Percentiles rank a stretch among this genome's conserved stretches.
Evolutionary conservation across 495 filamentous ascomycete species (phyloP).

Genomic region (Astrothelium macrocarpum): DNA sequence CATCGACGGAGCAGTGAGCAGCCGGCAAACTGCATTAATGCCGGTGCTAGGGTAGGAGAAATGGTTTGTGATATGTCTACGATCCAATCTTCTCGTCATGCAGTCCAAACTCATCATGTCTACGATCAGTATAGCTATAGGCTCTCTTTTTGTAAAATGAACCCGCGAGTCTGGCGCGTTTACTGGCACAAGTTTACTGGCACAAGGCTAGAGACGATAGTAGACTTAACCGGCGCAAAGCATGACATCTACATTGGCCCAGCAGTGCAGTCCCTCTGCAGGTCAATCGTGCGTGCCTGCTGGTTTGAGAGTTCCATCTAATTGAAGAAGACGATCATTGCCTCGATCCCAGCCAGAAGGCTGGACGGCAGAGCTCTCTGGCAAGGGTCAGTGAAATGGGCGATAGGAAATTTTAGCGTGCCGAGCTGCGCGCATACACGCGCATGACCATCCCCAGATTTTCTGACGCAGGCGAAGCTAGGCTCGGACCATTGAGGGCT

Average conservation of each 20-base stretch:
- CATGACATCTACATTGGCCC: neutral
- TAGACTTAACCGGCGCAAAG: neutral
- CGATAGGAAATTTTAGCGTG: conserved; percentile 1
- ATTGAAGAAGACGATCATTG: neutral
- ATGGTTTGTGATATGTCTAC: neutral
- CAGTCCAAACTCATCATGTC: neutral
- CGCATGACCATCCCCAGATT: conserved; percentile 6
- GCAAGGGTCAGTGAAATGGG: neutral
- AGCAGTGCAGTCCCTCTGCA: neutral
- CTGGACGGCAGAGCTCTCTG: neutral
- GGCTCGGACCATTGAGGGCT: conserved; percentile 1
- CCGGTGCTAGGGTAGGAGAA: neutral
- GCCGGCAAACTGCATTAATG: neutral
- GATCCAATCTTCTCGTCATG: neutral
- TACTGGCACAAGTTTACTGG: neutral
- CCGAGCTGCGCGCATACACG: conserved; percentile 4
- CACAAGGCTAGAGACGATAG: no score
- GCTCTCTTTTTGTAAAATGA: neutral
- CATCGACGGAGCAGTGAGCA: neutral
- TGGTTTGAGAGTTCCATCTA: neutral
- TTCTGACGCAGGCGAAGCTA: conserved; percentile 3
- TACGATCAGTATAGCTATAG: neutral
- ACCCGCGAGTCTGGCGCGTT: neutral
- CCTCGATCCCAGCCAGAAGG: neutral
- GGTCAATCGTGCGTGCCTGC: neutral